Percentiles rank a stretch among this genome's conserved stretches.
Conservation (phyloP, 2,329 filamentous ascomycete species). For the Talaromyces sp. region DNA sequence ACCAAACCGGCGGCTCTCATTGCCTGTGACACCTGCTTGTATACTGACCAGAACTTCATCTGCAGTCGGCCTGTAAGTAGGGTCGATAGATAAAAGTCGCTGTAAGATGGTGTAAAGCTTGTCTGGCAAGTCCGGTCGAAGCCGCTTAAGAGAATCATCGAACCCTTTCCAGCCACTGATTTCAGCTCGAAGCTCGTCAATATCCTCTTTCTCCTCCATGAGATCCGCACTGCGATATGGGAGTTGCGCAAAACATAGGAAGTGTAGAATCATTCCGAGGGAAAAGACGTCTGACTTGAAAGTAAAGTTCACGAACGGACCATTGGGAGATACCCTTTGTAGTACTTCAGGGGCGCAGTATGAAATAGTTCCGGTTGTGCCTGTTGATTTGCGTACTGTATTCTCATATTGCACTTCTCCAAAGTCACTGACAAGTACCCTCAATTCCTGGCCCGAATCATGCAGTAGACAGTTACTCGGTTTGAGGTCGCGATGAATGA, state of each 20-base stretch:
- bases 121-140: slow-evolving; percentile 77
- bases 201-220: slow-evolving; percentile 76
- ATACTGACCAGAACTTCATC: slow-evolving; percentile 79
- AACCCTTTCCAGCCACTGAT: slow-evolving; percentile 88
- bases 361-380: slow-evolving; percentile 91
- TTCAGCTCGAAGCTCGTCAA: slow-evolving; percentile 78
- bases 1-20: slow-evolving; percentile 45
- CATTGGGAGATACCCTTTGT: slow-evolving; percentile 58
- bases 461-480: slow-evolving; percentile 93
- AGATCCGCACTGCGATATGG: slow-evolving; percentile 82
- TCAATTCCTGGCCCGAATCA: slow-evolving; percentile 65
- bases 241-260: slow-evolving; percentile 88
- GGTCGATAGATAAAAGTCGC: slow-evolving; percentile 72
- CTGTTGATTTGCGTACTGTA: slow-evolving; percentile 78
- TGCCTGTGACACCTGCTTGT: slow-evolving; percentile 58
- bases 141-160: slow-evolving; percentile 64
- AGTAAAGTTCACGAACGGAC: slow-evolving; percentile 85
- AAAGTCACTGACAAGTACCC: slow-evolving; percentile 93
- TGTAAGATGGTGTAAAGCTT: slow-evolving; percentile 83
- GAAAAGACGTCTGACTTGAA: slow-evolving; percentile 99
- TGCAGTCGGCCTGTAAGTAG: slow-evolving; percentile 73
- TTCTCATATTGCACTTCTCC: slow-evolving; percentile 90
- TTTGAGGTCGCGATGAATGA: slow-evolving; percentile 94
- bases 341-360: slow-evolving; percentile 97
- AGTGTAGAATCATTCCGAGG: slow-evolving; percentile 96